A percentile compares a stretch with the other conserved stretches of the same genome.
These are phyloP conservation scores for Melanogaster broomeanus DNA, from an alignment of 768 basidiomycete genomes.

Conservation along the genomic window DNA sequence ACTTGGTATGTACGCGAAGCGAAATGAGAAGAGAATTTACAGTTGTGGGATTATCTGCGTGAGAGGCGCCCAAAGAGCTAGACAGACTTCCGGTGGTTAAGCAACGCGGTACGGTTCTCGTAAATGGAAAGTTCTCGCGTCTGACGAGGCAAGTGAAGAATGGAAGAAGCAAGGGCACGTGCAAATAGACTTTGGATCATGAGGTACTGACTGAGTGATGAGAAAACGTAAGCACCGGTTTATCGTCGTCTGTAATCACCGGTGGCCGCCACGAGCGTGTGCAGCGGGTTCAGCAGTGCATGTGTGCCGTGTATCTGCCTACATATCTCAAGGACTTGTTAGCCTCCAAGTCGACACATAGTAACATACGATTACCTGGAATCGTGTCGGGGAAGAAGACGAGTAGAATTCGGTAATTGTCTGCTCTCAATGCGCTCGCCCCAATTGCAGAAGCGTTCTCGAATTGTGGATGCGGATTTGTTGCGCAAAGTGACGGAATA, in stretches of 20 bases:
- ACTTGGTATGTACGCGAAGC: slow-evolving; percentile 11
- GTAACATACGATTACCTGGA: too few relatives aligned
- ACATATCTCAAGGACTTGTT: too few relatives aligned
- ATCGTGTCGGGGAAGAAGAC: too few relatives aligned
- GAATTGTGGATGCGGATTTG: too few relatives aligned
- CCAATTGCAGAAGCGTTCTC: background rate
- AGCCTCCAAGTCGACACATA: too few relatives aligned
- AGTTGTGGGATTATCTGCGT: slow-evolving; percentile 8
- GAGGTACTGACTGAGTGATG: slow-evolving; percentile 3
- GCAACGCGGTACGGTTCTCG: too few relatives aligned
- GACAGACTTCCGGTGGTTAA: too few relatives aligned
- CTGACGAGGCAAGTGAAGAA: slow-evolving; percentile 2
- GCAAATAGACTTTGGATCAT: slow-evolving; percentile 10
- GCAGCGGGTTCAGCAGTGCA: too few relatives aligned
- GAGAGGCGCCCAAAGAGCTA: background rate
- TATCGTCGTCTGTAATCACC: background rate
- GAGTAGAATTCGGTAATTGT: background rate
- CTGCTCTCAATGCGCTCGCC: background rate
- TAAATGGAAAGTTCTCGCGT: slow-evolving; percentile 2
- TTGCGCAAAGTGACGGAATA: background rate
- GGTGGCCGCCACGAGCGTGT: too few relatives aligned
- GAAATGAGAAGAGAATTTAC: slow-evolving; percentile 12
- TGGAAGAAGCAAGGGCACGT: slow-evolving; percentile 6
- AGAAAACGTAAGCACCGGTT: slow-evolving; percentile 3
- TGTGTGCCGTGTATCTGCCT: too few relatives aligned